Conservation (phyloP, 2,329 filamentous ascomycete genomes). For the Penicillium crustosum region DNA sequence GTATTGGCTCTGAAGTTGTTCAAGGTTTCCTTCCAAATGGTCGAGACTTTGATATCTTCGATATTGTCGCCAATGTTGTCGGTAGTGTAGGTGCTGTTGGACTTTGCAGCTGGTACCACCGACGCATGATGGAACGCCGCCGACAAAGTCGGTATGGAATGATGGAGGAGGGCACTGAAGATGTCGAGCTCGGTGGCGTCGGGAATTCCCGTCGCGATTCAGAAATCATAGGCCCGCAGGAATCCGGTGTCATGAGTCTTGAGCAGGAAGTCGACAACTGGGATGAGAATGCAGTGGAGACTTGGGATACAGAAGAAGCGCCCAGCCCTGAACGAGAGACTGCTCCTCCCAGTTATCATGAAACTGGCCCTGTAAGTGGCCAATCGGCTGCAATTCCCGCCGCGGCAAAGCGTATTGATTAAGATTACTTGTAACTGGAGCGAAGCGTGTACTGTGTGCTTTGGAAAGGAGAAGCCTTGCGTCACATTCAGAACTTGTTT, state of each 20-base stretch:
- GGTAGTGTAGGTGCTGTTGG: slow-evolving; percentile 72
- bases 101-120: slow-evolving; percentile 88
- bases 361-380: slow-evolving; percentile 14
- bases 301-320: slow-evolving; percentile 62
- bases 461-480: neutral
- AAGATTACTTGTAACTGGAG: slow-evolving; percentile 5
- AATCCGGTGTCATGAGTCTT: slow-evolving; percentile 64
- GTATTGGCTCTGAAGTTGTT: slow-evolving; percentile 59
- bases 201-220: slow-evolving; percentile 48
- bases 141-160: slow-evolving; percentile 73
- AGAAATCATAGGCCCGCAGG: slow-evolving; percentile 52
- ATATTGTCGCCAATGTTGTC: slow-evolving; percentile 83
- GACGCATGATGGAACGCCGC: slow-evolving; percentile 88
- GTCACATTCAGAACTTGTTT: neutral
- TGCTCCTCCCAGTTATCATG: slow-evolving; percentile 23
- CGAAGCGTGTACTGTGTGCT: neutral
- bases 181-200: slow-evolving; percentile 70
- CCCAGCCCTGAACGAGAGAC: slow-evolving; percentile 27
- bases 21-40: slow-evolving; percentile 67
- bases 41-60: slow-evolving; percentile 72
- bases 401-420: slow-evolving; percentile 37
- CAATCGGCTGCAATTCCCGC: slow-evolving; percentile 23
- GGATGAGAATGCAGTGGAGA: slow-evolving; percentile 78
- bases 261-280: slow-evolving; percentile 89
- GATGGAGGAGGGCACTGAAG: slow-evolving; percentile 51